Conservation (phyloP, 305 asterid genomes). For the Fraxinus latifolia region DNA sequence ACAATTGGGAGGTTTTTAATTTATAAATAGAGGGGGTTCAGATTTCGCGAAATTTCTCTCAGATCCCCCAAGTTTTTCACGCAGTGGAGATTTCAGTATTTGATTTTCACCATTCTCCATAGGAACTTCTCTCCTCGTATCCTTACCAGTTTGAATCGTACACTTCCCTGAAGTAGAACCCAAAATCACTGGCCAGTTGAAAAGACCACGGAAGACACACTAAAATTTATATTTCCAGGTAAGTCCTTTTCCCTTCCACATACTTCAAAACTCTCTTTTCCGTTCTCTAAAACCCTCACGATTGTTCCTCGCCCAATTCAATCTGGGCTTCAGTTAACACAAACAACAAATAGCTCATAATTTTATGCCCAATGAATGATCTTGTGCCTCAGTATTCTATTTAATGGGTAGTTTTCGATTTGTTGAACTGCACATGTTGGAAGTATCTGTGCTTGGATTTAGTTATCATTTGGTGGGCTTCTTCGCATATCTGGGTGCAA, state of each 20-base stretch:
- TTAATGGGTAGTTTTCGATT: conserved; percentile 31
- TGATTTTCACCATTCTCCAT: neutral
- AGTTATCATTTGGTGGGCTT: conserved; percentile 13
- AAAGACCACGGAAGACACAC: neutral
- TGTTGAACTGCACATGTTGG: conserved; percentile 11
- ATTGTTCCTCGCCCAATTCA: neutral
- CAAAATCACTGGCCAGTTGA: neutral
- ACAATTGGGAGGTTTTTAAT: neutral
- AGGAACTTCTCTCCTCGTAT: neutral
- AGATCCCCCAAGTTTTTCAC: neutral
- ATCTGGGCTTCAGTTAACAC: neutral
- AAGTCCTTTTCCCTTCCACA: neutral
- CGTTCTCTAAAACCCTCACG: conserved; percentile 16
- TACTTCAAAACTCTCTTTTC: conserved; percentile 13
- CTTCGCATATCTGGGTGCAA: conserved; percentile 16
- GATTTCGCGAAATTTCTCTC: neutral
- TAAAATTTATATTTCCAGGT: neutral
- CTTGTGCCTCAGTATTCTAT: conserved; percentile 18
- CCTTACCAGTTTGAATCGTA: neutral
- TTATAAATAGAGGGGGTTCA: no score
- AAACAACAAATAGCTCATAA: neutral
- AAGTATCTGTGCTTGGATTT: conserved; percentile 19
- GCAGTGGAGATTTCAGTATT: neutral
- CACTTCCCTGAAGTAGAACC: neutral
- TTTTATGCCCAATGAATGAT: conserved; percentile 5